phyloP scores from a whole-genome alignment of 2,329 filamentous ascomycete species.

The Fusarium lyarnte region DNA sequence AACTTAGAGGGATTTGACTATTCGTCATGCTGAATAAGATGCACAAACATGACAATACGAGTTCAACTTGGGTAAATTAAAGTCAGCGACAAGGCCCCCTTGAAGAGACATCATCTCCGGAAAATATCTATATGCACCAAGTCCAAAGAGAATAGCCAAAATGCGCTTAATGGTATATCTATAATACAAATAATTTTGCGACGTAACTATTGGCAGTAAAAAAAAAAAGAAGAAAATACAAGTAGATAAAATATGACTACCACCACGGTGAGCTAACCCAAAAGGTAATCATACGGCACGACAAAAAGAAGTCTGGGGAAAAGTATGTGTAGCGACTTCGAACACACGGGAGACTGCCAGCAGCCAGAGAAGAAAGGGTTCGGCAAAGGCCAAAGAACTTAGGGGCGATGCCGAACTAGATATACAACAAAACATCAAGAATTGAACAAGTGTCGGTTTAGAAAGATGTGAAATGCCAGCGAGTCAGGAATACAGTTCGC shows the following conservation, averaged over 20 bases:
- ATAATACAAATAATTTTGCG: slow-evolving; percentile 20
- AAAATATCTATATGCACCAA: slow-evolving; percentile 32
- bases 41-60: not conserved
- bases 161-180: slow-evolving; percentile 37
- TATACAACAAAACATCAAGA: not conserved
- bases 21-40: not conserved
- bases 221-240: not conserved
- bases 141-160: slow-evolving; percentile 10
- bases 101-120: not conserved
- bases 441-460: not conserved
- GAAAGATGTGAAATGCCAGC: not conserved
- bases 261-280: not conserved
- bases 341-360: slow-evolving; percentile 22
- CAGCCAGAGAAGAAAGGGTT: slow-evolving; percentile 15
- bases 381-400: not conserved
- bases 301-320: not conserved
- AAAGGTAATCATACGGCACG: not conserved
- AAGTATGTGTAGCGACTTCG: slow-evolving; percentile 1
- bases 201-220: not conserved
- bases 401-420: not conserved
- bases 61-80: not conserved
- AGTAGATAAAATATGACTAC: not conserved
- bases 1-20: not conserved
- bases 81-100: not conserved
- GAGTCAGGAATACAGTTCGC: slow-evolving; percentile 14